phyloP scores from a whole-genome alignment of 352 stramenopile species.

The Phytophthora cajani region DNA sequence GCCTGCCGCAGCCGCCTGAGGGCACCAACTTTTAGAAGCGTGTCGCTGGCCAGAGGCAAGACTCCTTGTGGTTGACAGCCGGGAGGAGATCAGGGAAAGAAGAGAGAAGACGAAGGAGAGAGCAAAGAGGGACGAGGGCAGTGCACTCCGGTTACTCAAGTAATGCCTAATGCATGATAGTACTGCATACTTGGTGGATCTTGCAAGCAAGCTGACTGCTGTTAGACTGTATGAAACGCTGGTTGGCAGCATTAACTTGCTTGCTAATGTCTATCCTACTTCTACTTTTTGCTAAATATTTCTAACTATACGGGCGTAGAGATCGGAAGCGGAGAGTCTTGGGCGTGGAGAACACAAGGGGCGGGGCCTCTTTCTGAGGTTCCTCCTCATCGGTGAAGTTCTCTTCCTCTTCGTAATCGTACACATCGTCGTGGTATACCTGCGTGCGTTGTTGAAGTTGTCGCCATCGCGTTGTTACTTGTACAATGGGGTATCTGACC shows the following conservation, averaged over 20 bases:
- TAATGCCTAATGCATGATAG: constrained; percentile 45
- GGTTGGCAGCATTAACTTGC: constrained; percentile 3
- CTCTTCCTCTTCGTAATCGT: constrained; percentile 22
- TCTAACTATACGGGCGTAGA: constrained; percentile 30
- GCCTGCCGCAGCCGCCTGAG: constrained; percentile 91
- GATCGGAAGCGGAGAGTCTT: constrained; percentile 33
- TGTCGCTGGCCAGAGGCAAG: constrained; percentile 19
- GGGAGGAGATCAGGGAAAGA: constrained; percentile 11
- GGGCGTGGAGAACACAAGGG: constrained; percentile 28
- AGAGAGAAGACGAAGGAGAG: constrained; percentile 18
- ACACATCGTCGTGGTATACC: constrained; percentile 10
- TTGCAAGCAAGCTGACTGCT: neutral
- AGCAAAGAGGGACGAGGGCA: constrained; percentile 3
- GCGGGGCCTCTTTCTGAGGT: constrained; percentile 31
- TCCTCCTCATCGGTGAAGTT: constrained; percentile 26
- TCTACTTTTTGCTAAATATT: constrained; percentile 33
- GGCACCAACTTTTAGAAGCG: constrained; percentile 90
- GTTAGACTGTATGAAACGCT: neutral
- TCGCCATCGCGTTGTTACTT: constrained; percentile 26
- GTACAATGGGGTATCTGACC: constrained; percentile 48
- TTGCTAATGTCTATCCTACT: neutral
- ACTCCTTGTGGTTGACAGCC: constrained; percentile 13
- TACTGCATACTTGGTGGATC: constrained; percentile 31
- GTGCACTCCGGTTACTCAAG: constrained; percentile 24
- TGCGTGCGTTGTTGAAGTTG: constrained; percentile 10